Evolutionary conservation across 352 stramenopile species (phyloP).

Genomic region (Phytophthora brassicae): DNA sequence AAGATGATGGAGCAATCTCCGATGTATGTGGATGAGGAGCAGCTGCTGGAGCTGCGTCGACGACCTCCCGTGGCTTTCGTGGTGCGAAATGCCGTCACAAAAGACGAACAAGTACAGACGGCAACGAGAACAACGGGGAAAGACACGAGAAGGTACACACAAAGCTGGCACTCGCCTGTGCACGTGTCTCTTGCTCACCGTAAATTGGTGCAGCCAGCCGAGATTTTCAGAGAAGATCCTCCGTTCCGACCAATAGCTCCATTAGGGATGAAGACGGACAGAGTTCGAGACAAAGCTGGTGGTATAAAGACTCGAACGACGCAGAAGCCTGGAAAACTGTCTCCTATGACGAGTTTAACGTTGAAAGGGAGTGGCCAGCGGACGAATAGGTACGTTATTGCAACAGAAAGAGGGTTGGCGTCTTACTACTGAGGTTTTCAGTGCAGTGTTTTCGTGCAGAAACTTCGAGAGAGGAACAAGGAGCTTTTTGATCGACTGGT

Average conservation of each 20-base stretch:
- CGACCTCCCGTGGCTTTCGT: slow-evolving; percentile 44
- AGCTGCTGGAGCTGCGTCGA: slow-evolving; percentile 37
- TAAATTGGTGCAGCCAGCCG: slow-evolving; percentile 56
- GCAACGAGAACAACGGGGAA: neutral
- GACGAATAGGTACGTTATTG: slow-evolving; percentile 26
- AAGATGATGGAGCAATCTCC: slow-evolving; percentile 34
- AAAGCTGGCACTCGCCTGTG: slow-evolving; percentile 65
- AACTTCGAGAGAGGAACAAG: slow-evolving; percentile 40
- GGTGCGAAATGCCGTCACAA: slow-evolving; percentile 32
- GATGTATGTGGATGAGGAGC: slow-evolving; percentile 31
- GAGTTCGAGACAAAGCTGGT: slow-evolving; percentile 9
- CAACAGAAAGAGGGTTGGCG: too few species aligned
- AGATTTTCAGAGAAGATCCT: slow-evolving; percentile 45
- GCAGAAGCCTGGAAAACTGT: slow-evolving; percentile 25
- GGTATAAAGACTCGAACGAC: neutral
- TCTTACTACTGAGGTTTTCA: slow-evolving; percentile 4
- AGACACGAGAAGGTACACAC: slow-evolving; percentile 3
- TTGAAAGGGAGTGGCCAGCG: slow-evolving; percentile 15
- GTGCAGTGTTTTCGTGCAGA: slow-evolving; percentile 26
- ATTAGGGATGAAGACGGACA: slow-evolving; percentile 3
- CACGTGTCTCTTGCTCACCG: slow-evolving; percentile 63
- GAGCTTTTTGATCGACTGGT: slow-evolving; percentile 42
- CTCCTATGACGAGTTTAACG: slow-evolving; percentile 8
- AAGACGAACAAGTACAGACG: slow-evolving; percentile 27
- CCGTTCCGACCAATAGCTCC: slow-evolving; percentile 39